phyloP scores from a whole-genome alignment of 2,329 filamentous ascomycete species.

The Apiospora aurea region DNA sequence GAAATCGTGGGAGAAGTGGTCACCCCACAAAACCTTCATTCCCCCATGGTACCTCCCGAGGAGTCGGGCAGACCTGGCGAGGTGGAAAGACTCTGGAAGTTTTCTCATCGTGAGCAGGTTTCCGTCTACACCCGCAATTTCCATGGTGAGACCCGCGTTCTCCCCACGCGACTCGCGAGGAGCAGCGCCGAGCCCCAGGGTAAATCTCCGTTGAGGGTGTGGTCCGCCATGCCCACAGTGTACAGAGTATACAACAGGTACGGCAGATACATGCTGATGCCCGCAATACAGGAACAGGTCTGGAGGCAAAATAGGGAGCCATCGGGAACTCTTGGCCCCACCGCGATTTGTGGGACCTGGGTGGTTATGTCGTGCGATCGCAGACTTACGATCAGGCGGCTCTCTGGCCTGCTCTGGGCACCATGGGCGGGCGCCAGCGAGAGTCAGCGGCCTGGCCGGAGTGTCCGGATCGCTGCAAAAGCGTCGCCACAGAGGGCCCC shows the following conservation, averaged over 20 bases:
- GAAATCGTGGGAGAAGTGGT: constrained; percentile 22
- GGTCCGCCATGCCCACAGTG: constrained; percentile 10
- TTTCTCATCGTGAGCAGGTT: constrained; percentile 5
- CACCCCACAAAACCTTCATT: background rate
- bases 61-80: constrained; percentile 13
- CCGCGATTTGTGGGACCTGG: constrained; percentile 4
- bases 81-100: constrained; percentile 20
- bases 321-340: constrained; percentile 18
- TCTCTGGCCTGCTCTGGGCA: background rate
- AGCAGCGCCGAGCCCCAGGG: constrained; percentile 1
- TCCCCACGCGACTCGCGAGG: constrained; percentile 19
- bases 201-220: constrained; percentile 20
- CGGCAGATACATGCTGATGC: no score
- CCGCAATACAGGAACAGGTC: background rate
- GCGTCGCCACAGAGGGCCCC: constrained; percentile 9
- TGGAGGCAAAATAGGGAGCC: constrained; percentile 8
- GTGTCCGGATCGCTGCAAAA: constrained; percentile 4
- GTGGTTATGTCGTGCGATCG: constrained; percentile 1
- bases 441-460: constrained; percentile 19
- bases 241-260: background rate
- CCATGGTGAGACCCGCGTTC: constrained; percentile 20
- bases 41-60: constrained; percentile 22
- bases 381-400: constrained; percentile 18
- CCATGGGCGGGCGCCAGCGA: background rate
- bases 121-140: constrained; percentile 23